Base-by-base conservation (phyloP, 129 eudicot species). In the Cynara cardunculus region DNA sequence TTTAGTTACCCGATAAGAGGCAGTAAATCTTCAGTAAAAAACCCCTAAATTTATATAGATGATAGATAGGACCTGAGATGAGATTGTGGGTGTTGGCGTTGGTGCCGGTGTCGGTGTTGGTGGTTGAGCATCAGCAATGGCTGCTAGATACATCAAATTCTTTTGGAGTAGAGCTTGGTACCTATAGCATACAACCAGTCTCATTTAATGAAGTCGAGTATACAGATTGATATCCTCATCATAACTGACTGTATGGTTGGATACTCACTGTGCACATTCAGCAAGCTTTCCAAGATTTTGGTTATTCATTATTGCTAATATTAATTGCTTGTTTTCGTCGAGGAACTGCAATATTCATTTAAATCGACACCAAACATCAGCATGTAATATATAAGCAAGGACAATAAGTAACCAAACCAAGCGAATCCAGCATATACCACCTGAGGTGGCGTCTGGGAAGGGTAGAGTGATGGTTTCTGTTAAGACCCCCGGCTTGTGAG, bases 231-330 rank as follows among this genome's bases (percentile, higher is more conserved):
- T 5, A 19, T 21, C 30, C 6, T 37, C 2, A 9, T 76, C 25
- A 9, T 69, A 32, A 41, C 22, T 62, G 34, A 30, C 28, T 41
- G 72, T n/a, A 34, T 22, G 53, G 73, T 71, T 39, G 35, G 59
- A 70, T 72, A 90, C 96, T 91, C 82, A 94, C 98, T 91, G 98
- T 26, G 98, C 98, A 87, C 98, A 94, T 80, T 94, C 98, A 7
- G 93, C 89, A 80, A 94, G 98, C 80, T 94, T 94, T 37, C 98
- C 98, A 31, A 91, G 97, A 75, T 91, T 94, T 78, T 94, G 98
- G 82, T 94, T 89, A 77, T 89, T 96, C 95, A 94, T 78, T 46
- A 94, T 94, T 44, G 96, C 97, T 84, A 94, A 84, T 37, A 94
- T 91, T 87, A 94, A 46, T 85, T 89, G 93, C 88, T 94, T 94